These are phyloP conservation scores for Talaromyces islandicus DNA, from an alignment of 2,329 filamentous ascomycete genomes.

Conservation along the genomic window DNA sequence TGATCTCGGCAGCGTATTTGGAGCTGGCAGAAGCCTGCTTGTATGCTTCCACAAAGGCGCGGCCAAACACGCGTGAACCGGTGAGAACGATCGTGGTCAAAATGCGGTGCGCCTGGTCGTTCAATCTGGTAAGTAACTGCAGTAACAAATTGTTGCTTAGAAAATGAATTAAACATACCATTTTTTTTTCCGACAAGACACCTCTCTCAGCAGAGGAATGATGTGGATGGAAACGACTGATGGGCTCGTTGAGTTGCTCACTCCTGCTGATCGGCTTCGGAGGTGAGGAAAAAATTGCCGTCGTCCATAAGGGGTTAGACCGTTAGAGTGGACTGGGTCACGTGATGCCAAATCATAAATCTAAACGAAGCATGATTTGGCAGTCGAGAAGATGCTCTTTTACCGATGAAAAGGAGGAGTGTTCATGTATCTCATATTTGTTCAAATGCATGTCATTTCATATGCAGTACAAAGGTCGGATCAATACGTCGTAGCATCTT, in stretches of 20 bases:
- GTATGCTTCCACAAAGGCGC: conserved; percentile 90
- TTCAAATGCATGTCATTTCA: fast-evolving
- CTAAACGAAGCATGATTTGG: background rate
- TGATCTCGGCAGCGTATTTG: conserved; percentile 69
- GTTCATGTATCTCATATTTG: background rate
- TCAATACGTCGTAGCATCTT: background rate
- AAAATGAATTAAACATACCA: background rate
- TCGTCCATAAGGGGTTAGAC: background rate
- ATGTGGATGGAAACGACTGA: background rate
- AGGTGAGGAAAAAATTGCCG: background rate
- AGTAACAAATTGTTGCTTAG: background rate
- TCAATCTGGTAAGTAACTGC: background rate
- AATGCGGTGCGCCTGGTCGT: conserved; percentile 76
- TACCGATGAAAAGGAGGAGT: too few species aligned
- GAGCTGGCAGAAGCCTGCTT: conserved; percentile 87
- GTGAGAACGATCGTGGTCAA: conserved; percentile 89
- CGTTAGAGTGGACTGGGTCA: background rate
- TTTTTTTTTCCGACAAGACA: background rate
- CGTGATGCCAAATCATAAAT: background rate
- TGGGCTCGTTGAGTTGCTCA: background rate
- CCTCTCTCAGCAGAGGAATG: background rate
- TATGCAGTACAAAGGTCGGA: background rate
- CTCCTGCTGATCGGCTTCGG: background rate
- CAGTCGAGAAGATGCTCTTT: background rate
- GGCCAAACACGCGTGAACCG: conserved; percentile 84